Percentiles rank a stretch among this genome's conserved stretches.
Evolutionary conservation across 2,329 filamentous ascomycete genomes (phyloP).

Genomic region (Cladosporium sp.): DNA sequence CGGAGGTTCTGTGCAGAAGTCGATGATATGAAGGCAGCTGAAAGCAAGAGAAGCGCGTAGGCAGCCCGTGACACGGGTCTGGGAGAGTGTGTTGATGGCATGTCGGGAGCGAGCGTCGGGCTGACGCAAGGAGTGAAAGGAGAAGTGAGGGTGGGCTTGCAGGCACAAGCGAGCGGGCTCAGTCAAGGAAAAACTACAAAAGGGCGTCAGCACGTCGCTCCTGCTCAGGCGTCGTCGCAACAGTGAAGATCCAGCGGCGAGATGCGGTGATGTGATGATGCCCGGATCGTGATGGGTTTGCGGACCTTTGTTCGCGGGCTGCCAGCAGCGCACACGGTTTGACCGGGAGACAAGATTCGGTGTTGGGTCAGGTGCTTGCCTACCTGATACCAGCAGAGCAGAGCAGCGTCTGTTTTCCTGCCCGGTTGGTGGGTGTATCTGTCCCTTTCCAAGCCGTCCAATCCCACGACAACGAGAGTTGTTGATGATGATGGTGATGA

Average conservation of each 20-base stretch:
- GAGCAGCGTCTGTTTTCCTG: neutral
- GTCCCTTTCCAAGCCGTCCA: too few species aligned
- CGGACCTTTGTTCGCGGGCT: slow-evolving; percentile 16
- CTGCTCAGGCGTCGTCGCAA: neutral
- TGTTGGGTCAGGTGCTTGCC: slow-evolving; percentile 1
- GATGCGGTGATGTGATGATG: neutral
- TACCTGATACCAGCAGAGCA: slow-evolving; percentile 10
- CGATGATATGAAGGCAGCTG: slow-evolving; percentile 10
- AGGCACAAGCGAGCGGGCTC: neutral
- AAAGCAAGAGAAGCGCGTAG: slow-evolving; percentile 13
- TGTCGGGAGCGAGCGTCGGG: slow-evolving; percentile 13
- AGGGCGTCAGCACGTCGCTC: neutral
- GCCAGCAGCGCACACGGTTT: slow-evolving; percentile 16
- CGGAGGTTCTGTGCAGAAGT: slow-evolving; percentile 6
- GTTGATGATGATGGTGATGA: too few species aligned
- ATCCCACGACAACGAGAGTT: neutral
- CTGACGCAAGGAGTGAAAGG: slow-evolving; percentile 18
- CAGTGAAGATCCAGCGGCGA: neutral
- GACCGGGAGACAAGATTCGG: neutral
- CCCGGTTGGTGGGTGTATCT: neutral
- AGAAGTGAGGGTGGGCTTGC: neutral
- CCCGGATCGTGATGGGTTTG: neutral
- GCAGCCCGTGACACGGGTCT: slow-evolving; percentile 16
- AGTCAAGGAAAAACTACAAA: slow-evolving; percentile 5
- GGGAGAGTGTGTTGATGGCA: slow-evolving; percentile 20